Evolutionary conservation across 129 eudicot species (phyloP).

Genomic region (Tagetes erecta): DNA sequence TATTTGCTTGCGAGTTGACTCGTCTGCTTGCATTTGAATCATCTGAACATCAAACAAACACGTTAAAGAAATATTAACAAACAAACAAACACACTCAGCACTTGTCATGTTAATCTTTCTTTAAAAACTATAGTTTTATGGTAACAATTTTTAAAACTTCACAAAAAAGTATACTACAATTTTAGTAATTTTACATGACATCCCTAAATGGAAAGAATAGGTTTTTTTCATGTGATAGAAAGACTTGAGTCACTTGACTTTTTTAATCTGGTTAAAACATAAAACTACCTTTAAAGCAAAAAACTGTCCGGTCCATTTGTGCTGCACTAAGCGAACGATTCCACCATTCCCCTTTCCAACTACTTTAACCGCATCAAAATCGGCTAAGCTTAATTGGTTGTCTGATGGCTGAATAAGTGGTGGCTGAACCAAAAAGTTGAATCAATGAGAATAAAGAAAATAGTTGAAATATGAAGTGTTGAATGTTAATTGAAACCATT

Average conservation of each 20-base stretch:
- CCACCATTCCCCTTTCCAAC: constrained; percentile 98
- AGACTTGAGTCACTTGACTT: not conserved
- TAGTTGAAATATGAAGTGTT: not conserved
- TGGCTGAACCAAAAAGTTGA: constrained; percentile 54
- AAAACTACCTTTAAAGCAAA: constrained; percentile 83
- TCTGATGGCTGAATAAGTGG: constrained; percentile 85
- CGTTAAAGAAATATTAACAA: not conserved
- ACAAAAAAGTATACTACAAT: too few relatives aligned
- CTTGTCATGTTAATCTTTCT: too few relatives aligned
- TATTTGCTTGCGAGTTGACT: constrained; percentile 64
- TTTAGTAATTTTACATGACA: too few relatives aligned
- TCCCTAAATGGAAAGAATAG: too few relatives aligned
- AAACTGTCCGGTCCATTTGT: constrained; percentile 99
- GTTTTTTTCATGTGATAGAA: not conserved
- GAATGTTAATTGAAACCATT: not conserved
- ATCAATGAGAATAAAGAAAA: not conserved
- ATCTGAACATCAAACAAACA: constrained; percentile 49
- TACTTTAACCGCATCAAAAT: constrained; percentile 85
- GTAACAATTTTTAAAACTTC: too few relatives aligned
- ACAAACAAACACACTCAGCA: too few relatives aligned
- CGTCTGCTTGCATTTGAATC: constrained; percentile 87
- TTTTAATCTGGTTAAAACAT: constrained; percentile 11
- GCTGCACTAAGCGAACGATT: constrained; percentile 92
- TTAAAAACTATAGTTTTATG: too few relatives aligned
- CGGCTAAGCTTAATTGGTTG: constrained; percentile 90